A percentile compares a stretch with the other conserved stretches of the same genome.
Evolutionary conservation across 768 basidiomycete species (phyloP).

Genomic region (Leccinum imitatum): DNA sequence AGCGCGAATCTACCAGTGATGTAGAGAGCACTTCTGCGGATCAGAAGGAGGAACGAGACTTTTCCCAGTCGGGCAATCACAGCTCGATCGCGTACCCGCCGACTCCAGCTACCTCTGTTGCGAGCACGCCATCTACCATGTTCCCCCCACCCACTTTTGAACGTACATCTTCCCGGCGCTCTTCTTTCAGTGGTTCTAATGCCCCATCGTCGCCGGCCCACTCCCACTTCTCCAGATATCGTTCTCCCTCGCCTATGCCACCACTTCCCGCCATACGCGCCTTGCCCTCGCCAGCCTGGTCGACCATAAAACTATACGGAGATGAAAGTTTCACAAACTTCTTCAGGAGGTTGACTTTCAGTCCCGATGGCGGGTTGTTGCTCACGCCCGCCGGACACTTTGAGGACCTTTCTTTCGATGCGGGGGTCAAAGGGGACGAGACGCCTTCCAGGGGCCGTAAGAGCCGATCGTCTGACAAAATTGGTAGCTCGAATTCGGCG

Average conservation of each 20-base stretch:
- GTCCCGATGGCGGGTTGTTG: constrained; percentile 90
- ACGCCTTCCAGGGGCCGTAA: constrained; percentile 61
- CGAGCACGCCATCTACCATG: constrained; percentile 61
- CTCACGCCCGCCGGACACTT: constrained; percentile 97
- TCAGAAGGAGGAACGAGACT: constrained; percentile 43
- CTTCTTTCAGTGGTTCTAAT: constrained; percentile 76
- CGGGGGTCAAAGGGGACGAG: constrained; percentile 32
- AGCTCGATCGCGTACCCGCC: constrained; percentile 40
- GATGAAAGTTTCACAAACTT: constrained; percentile 96
- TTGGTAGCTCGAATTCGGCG: constrained; percentile 25
- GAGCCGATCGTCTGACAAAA: constrained; percentile 43
- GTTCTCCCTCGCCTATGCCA: constrained; percentile 87
- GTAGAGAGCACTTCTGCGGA: constrained; percentile 66
- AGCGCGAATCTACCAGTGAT: constrained; percentile 79
- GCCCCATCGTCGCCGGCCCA: constrained; percentile 70
- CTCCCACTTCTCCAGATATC: constrained; percentile 59
- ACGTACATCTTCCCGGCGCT: constrained; percentile 58
- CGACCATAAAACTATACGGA: constrained; percentile 81
- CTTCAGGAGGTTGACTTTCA: constrained; percentile 91
- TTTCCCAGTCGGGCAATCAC: constrained; percentile 30
- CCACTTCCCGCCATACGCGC: constrained; percentile 91
- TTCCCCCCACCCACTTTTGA: constrained; percentile 51
- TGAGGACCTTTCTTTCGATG: constrained; percentile 76
- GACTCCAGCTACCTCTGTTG: constrained; percentile 68
- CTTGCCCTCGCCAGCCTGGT: constrained; percentile 59